A percentile compares a stretch with the other conserved stretches of the same genome.
Conservation (phyloP, 768 basidiomycete genomes). For the Russula olivacea region DNA sequence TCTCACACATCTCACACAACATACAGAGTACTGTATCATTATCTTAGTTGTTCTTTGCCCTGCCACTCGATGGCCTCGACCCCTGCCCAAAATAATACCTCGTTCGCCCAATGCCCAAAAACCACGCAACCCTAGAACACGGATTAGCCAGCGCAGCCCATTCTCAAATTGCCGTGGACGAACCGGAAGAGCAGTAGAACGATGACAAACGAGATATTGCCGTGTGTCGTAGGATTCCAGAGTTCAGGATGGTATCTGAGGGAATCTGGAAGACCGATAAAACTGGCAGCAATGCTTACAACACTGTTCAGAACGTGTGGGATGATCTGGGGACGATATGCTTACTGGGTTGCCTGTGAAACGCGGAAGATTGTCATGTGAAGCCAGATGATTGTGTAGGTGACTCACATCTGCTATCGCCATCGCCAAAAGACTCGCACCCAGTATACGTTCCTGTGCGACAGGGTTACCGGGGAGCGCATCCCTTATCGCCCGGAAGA, state of each 20-base stretch:
- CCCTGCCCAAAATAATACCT: constrained; percentile 32
- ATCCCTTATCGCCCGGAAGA: constrained; percentile 62
- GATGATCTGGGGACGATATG: background rate
- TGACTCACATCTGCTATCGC: constrained; percentile 63
- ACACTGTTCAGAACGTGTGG: background rate
- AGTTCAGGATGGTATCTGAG: constrained; percentile 43
- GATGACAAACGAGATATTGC: constrained; percentile 62
- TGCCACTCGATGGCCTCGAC: constrained; percentile 1
- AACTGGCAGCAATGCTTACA: constrained; percentile 50
- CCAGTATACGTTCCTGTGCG: constrained; percentile 64
- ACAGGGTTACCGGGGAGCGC: constrained; percentile 48
- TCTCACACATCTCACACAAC: no score
- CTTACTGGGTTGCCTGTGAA: constrained; percentile 54
- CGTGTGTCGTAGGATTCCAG: constrained; percentile 74
- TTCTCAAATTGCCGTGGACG: constrained; percentile 3
- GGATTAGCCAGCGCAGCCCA: background rate
- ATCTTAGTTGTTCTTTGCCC: background rate
- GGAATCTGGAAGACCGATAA: constrained; percentile 51
- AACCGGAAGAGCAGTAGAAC: constrained; percentile 56
- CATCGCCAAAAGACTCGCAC: constrained; percentile 54
- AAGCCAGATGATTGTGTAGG: constrained; percentile 6
- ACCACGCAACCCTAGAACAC: constrained; percentile 35
- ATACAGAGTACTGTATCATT: no score
- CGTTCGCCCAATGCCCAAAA: constrained; percentile 35
- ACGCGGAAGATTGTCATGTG: background rate